Percentiles rank a stretch among this genome's conserved stretches.
Evolutionary conservation across 2,329 filamentous ascomycete species (phyloP).

Genomic region (Berkeleyomyces basicola): DNA sequence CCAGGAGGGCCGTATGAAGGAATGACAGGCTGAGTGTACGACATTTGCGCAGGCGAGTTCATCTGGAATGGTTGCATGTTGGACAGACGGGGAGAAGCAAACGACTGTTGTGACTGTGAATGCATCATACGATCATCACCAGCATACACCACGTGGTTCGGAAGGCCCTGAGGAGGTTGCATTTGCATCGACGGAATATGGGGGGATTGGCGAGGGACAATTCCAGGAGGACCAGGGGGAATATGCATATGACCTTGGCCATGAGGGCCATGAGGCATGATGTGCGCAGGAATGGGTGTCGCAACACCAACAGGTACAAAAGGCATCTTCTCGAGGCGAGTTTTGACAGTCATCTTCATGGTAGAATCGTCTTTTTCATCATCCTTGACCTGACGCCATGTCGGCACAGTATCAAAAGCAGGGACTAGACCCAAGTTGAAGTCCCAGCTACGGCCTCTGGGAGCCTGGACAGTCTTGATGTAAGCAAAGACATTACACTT

Average conservation of each 20-base stretch:
- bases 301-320: conserved; percentile 32
- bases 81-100: conserved; percentile 65
- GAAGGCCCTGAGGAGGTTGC: conserved; percentile 51
- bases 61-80: conserved; percentile 52
- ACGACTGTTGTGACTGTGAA: conserved; percentile 66
- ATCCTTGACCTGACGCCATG: conserved; percentile 58
- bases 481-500: conserved; percentile 42
- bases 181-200: conserved; percentile 66
- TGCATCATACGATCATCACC: conserved; percentile 79
- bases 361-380: conserved; percentile 50
- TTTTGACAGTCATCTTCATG: conserved; percentile 51
- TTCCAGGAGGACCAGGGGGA: conserved; percentile 28
- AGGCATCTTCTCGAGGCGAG: conserved; percentile 56
- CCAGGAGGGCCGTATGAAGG: conserved; percentile 54
- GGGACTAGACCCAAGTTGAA: conserved; percentile 71
- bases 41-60: conserved; percentile 51
- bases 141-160: conserved; percentile 45
- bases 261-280: conserved; percentile 57
- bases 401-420: conserved; percentile 69
- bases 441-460: conserved; percentile 39
- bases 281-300: conserved; percentile 52
- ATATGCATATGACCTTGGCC: conserved; percentile 58
- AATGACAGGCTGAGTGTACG: conserved; percentile 56
- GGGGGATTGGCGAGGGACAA: conserved; percentile 38
- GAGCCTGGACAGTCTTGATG: conserved; percentile 37